Base-by-base conservation (phyloP, 345 rosid species). In the Schrenkiella parvula region DNA sequence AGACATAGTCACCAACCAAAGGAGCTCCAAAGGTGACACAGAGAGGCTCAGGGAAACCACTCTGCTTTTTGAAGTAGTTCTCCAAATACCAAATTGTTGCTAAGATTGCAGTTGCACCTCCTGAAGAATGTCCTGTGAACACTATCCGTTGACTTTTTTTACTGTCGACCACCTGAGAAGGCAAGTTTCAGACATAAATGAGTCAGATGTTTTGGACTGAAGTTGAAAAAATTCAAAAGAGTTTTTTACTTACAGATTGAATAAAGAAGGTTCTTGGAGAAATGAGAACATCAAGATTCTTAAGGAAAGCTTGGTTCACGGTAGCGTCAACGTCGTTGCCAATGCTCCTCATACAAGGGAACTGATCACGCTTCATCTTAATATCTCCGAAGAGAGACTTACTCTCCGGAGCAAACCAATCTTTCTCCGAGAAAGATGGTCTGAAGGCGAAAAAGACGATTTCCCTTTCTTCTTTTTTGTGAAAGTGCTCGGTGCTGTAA, bases 21-120 rank as follows among this genome's bases (percentile, higher is more conserved):
- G 98, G 98, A 64, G 96, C 92, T 41, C 92, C 97, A 66, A 89
- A 93, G 6, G 98, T 93, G 29, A 93, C 14, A 23, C 98, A 90
- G 18, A 66, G 60, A 38, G 91, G 88, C 21, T 26, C 23, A 17
- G 9, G 62, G 37, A 5, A 12, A 21, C 9, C 18, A 17, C 8
- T 41, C 5, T 15, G 10, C 5, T 22, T 34, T 60, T 67, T 75
- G 6, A 21, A 32, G 76, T 56, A 64, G 5, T 25, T 43, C 60
- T 88, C 89, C 62, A 89, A 62, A 73, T 83, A 82, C 96, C 95
- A 86, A 44, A 89, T 68, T 13, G 97, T 78, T 14, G 87, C 82
- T 53, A 87, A 70, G 14, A 89, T 82, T 9, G 98, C 98, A 64
- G 83, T 61, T 2, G 97, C 82, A 3, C 92, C 98, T 14, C 92